Evolutionary conservation across 129 eudicot genomes (phyloP).

Genomic region (Lactuca sativa): DNA sequence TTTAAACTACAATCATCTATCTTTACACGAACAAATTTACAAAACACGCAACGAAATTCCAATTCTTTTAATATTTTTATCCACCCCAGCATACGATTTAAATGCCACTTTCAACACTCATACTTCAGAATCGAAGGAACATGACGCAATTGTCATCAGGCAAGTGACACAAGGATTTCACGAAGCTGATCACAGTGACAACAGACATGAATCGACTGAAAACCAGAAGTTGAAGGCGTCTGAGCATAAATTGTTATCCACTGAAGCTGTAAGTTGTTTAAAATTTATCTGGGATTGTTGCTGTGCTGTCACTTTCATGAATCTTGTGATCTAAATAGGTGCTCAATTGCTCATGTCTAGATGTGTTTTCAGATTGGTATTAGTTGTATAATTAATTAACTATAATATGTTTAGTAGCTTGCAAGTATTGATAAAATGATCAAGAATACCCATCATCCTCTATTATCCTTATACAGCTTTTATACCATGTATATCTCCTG

Average conservation of each 20-base stretch:
- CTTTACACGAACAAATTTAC: not conserved
- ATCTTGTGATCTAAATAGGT: constrained; percentile 17
- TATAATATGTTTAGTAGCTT: not conserved
- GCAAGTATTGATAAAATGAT: not conserved
- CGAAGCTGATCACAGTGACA: constrained; percentile 2
- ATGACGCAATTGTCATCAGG: constrained; percentile 29
- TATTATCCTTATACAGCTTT: too few relatives aligned
- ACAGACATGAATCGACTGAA: constrained; percentile 11
- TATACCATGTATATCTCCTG: too few relatives aligned
- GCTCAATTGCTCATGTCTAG: constrained; percentile 9
- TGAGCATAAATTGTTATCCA: constrained; percentile 23
- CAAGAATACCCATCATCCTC: too few relatives aligned
- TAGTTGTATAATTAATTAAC: not conserved
- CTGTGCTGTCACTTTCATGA: constrained; percentile 26
- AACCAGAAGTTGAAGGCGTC: constrained; percentile 23
- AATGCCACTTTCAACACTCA: not conserved
- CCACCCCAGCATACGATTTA: not conserved
- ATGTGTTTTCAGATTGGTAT: not conserved
- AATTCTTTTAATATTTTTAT: not conserved
- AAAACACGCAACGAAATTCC: not conserved
- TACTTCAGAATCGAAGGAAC: constrained; percentile 38
- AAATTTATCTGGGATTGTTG: not conserved
- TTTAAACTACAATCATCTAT: not conserved
- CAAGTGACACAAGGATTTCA: constrained; percentile 41
- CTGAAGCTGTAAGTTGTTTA: constrained; percentile 35